Percentiles rank a stretch among this genome's conserved stretches.
Conservation (phyloP, 495 filamentous ascomycete genomes). For the Symbiotaphrina buchneri region DNA sequence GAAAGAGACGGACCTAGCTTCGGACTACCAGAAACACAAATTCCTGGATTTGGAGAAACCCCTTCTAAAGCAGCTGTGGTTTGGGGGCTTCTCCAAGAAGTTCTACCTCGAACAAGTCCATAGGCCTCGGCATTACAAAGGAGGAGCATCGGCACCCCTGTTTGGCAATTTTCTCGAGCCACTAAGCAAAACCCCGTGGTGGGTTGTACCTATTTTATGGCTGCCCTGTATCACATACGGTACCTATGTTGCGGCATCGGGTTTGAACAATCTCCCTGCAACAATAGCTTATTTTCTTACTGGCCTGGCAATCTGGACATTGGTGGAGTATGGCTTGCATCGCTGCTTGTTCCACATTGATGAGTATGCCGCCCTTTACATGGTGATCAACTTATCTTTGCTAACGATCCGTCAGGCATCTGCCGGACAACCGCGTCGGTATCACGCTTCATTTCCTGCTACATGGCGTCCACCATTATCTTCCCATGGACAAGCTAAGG, state of each 20-base stretch:
- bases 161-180: slow-evolving; percentile 98
- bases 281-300: slow-evolving; percentile 32
- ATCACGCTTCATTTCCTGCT: slow-evolving; percentile 83
- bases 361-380: slow-evolving; percentile 25
- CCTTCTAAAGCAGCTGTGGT: slow-evolving; percentile 75
- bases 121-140: slow-evolving; percentile 81
- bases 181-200: slow-evolving; percentile 84
- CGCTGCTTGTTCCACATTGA: slow-evolving; percentile 90
- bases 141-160: slow-evolving; percentile 74
- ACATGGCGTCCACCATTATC: slow-evolving; percentile 93
- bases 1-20: slow-evolving; percentile 51
- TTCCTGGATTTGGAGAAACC: slow-evolving; percentile 83
- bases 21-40: slow-evolving; percentile 69
- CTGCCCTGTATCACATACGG: slow-evolving; percentile 61
- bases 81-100: slow-evolving; percentile 65
- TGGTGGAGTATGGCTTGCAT: slow-evolving; percentile 82
- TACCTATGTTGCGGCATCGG: slow-evolving; percentile 37
- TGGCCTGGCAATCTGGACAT: slow-evolving; percentile 62
- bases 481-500: slow-evolving; percentile 93
- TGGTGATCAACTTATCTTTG: slow-evolving; percentile 6
- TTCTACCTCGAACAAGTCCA: slow-evolving; percentile 97
- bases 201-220: slow-evolving; percentile 69
- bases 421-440: slow-evolving; percentile 81
- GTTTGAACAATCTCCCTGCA: slow-evolving; percentile 20
- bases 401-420: slow-evolving; percentile 19